Base-by-base conservation (phyloP, 2,329 filamentous ascomycete genomes). In the Paramyrothecium roridum region DNA sequence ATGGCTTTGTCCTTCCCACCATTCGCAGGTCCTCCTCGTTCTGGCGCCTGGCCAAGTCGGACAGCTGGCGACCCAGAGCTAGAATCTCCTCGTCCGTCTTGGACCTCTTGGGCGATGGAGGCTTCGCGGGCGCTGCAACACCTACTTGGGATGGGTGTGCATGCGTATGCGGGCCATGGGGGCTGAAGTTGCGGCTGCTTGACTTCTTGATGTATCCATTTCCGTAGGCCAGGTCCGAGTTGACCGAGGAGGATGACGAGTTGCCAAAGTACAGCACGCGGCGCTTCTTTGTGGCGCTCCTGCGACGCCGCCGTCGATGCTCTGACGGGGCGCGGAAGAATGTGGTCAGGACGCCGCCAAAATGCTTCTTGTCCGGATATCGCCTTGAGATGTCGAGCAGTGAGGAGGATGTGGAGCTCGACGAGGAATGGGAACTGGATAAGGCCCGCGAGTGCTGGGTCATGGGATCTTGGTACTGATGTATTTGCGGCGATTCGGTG, bases 151-250 rank as follows among this genome's bases (percentile, higher is more conserved):
- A 46, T 12, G 53, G 48, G 6, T 30, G 26, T 10, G 26, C 26
- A 43, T 16, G 13, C 13, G 48, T n/a, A 12, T 20, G 17, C 20
- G 48, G 17, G 48, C 60, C 63, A 52, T 60, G 59, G 26, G 64
- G 64, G 53, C 66, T 65, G 21, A 65, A 60, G 48, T 61, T 67
- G 43, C 65, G 65, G 52, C 63, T 65, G 58, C 67, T 71, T 10
- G 62, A 56, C 37, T 72, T 70, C 57, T 77, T 78, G 49, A 83
- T 74, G 59, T 80, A 87, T 17, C 84, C 86, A 54, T 74, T 78
- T 11, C 87, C 86, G 65, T 89, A 90, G 11, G 86, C 86, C 57
- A 90, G 72, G 65, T 90, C 87, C 20, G 81, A 83, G 68, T 88
- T 85, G 54, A 88, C 76, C 1, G 85, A 88, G 1, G 85, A 88